Evolutionary conservation across 108 stramenopile species (phyloP), one percentile per base, ranked within the genome.

Genomic region (Skeletonema tropicum): DNA sequence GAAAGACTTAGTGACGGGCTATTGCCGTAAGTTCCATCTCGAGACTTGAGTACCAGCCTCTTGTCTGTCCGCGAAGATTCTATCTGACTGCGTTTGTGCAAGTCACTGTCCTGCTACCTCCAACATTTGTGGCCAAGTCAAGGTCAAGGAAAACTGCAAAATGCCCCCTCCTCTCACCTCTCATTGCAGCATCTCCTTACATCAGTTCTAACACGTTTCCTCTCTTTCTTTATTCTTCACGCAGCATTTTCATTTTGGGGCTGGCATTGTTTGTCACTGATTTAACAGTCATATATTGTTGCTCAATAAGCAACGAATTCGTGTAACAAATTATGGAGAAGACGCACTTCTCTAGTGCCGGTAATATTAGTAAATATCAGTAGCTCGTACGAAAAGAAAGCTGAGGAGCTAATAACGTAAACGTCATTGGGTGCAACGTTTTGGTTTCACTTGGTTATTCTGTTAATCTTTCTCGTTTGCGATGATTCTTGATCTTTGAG

Each of bases 11-110:
- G 52, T 55, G 52, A 55, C 52, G 52, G 52, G 52, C 52, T 45
- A 55, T 52, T 55, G 52, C 52, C 52, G 52, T 55, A 55, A 55
- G 52, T 55, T 55, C 52, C 19, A 55, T 55, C 52, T 55, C 52
- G 52, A 55, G 5, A 55, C 52, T 55, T 55, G 52, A 55, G 52
- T 55, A 23, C 52, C 52, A 25, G n/a, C 10, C 52, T 55, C 52
- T 25, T 55, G 52, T 55, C 52, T 55, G 52, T 25, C 52, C 52
- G 52, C 52, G 52, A 55, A 55, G 52, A 55, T 55, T 23, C 52
- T 55, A 55, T 55, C 3, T 9, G 52, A 55, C 52, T 55, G 52
- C 52, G 3, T 21, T 23, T 21, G 10, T 5, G 52, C 52, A 25
- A 21, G 52, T 55, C 52, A 23, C 48, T 49, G 38, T 39, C 38